Conservation (phyloP, 306 rosid species). For the Malus orientalis region DNA sequence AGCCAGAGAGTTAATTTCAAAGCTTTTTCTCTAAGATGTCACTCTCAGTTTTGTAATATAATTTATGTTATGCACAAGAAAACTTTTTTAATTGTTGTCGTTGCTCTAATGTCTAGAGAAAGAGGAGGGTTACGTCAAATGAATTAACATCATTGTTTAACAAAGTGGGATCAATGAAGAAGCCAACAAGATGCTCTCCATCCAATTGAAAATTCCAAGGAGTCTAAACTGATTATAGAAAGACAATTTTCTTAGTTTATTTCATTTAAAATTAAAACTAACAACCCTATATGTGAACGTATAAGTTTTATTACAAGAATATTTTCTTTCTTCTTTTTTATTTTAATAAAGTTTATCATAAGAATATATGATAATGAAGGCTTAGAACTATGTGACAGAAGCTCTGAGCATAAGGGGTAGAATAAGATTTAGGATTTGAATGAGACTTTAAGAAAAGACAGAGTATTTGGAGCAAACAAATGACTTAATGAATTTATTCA, state of each 20-base stretch:
- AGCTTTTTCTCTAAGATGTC: conserved; percentile 13
- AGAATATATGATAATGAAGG: background rate
- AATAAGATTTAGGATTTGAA: too few species aligned
- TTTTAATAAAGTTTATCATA: background rate
- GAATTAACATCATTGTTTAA: background rate
- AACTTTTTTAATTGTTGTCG: background rate
- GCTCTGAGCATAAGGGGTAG: too few species aligned
- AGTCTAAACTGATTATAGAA: background rate
- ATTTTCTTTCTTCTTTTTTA: background rate
- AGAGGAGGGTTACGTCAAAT: background rate
- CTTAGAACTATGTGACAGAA: too few species aligned
- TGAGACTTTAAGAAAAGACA: too few species aligned
- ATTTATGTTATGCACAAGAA: background rate
- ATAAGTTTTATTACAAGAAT: background rate
- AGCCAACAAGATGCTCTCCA: conserved; percentile 4
- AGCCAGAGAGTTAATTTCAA: background rate
- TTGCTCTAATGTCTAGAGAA: background rate
- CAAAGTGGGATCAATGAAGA: background rate
- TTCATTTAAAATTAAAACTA: background rate
- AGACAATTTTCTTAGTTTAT: background rate
- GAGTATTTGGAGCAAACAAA: too few species aligned
- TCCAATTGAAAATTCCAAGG: background rate
- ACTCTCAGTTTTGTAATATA: conserved; percentile 13
- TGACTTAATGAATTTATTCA: too few species aligned
- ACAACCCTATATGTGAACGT: background rate